Evolutionary conservation across 805 yeast genomes (phyloP).

Genomic region (Tetrapisispora phaffii): DNA sequence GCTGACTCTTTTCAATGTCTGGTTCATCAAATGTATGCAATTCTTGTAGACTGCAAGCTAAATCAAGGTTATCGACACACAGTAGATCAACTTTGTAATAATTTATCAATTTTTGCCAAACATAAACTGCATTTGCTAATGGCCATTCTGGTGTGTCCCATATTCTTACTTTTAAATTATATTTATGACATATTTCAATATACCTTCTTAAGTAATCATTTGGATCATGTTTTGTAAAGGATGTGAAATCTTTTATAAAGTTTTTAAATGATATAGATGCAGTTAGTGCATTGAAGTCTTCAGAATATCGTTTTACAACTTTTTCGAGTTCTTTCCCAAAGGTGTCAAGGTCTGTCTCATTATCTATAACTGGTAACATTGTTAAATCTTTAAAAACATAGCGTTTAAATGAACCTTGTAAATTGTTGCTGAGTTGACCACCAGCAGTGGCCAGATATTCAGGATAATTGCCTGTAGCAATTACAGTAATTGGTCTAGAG

Average conservation of each 20-base stretch:
- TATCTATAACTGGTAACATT: conserved; percentile 29
- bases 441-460: conserved; percentile 8
- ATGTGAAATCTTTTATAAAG: conserved; percentile 5
- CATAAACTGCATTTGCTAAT: conserved; percentile 18
- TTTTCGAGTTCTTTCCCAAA: neutral
- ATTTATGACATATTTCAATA: conserved; percentile 36
- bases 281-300: conserved; percentile 17
- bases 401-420: conserved; percentile 11
- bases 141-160: conserved; percentile 77
- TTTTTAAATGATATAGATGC: conserved; percentile 37
- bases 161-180: conserved; percentile 46
- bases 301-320: neutral
- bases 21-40: too few species aligned
- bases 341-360: conserved; percentile 6
- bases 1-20: neutral
- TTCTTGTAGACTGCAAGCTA: neutral
- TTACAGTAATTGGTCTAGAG: conserved; percentile 49
- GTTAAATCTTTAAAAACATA: conserved; percentile 38
- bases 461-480: conserved; percentile 61
- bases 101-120: conserved; percentile 38
- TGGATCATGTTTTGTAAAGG: conserved; percentile 9
- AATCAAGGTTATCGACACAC: conserved; percentile 47
- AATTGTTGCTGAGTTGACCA: conserved; percentile 10
- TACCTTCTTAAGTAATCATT: conserved; percentile 21
- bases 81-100: conserved; percentile 44